Conservation (phyloP, 176 grass and related monocot genomes). For the Bolboschoenus planiculmis region DNA sequence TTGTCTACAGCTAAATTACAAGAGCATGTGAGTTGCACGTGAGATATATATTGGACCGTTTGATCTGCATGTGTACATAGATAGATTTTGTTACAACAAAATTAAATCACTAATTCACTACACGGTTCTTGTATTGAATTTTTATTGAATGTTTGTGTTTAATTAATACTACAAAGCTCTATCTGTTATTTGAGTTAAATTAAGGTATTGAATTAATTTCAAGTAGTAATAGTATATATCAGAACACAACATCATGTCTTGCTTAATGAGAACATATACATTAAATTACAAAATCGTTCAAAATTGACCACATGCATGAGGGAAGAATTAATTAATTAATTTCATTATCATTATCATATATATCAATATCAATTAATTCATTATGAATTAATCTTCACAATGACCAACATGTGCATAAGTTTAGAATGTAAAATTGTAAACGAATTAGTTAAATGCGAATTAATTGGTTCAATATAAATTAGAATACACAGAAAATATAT, state of each 20-base stretch:
- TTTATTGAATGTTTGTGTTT: too few relatives aligned
- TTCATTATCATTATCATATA: not conserved
- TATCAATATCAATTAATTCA: too few relatives aligned
- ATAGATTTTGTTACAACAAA: not conserved
- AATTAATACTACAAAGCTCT: too few relatives aligned
- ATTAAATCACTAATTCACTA: too few relatives aligned
- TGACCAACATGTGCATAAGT: not conserved
- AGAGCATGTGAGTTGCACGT: not conserved
- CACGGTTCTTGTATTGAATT: too few relatives aligned
- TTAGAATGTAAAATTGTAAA: constrained; percentile 1
- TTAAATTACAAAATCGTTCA: not conserved
- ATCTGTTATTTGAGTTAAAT: too few relatives aligned
- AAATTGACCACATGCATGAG: not conserved
- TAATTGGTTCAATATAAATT: not conserved
- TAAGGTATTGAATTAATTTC: not conserved
- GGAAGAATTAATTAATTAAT: not conserved
- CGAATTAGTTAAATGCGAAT: not conserved
- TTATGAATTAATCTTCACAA: not conserved
- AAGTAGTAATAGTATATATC: not conserved
- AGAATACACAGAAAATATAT: not conserved
- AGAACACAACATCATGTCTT: not conserved
- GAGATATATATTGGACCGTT: not conserved
- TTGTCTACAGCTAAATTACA: not conserved
- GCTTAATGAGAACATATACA: not conserved
- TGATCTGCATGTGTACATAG: not conserved